phyloP scores from a whole-genome alignment of 345 rosid genomes.

The Lumnitzera littorea region DNA sequence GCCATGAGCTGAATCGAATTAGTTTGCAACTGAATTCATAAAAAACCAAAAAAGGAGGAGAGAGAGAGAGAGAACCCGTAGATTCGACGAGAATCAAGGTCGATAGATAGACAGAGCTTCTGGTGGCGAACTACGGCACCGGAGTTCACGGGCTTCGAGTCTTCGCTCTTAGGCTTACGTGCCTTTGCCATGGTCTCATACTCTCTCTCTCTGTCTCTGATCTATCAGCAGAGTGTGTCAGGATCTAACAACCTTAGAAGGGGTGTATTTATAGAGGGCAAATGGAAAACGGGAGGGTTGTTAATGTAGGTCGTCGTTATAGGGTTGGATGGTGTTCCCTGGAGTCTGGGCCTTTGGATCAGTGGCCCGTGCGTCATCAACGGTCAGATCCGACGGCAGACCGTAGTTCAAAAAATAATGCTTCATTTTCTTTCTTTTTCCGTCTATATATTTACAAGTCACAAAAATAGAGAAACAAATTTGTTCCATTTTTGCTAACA shows the following conservation, averaged over 20 bases:
- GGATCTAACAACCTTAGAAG: too few species aligned
- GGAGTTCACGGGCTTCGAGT: constrained; percentile 53
- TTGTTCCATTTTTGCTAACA: too few species aligned
- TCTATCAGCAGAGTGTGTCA: not conserved
- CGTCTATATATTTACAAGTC: too few species aligned
- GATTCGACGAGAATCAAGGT: constrained; percentile 60
- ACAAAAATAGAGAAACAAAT: too few species aligned
- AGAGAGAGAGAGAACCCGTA: constrained; percentile 46
- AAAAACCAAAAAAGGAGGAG: not conserved
- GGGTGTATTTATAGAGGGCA: not conserved
- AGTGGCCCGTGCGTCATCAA: not conserved
- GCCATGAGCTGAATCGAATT: too few species aligned
- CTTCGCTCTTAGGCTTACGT: constrained; percentile 74
- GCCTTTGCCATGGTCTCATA: constrained; percentile 64
- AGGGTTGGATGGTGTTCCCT: constrained; percentile 2
- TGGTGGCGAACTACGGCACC: constrained; percentile 85
- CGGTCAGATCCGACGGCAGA: too few species aligned
- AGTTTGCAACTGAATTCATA: too few species aligned
- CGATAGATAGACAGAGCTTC: constrained; percentile 88
- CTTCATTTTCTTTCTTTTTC: too few species aligned
- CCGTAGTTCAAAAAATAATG: too few species aligned
- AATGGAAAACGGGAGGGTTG: not conserved
- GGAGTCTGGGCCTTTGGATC: not conserved
- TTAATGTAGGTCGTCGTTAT: not conserved
- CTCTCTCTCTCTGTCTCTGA: not conserved